Base-by-base conservation (phyloP, 257 asterid species). In the Apocynum venetum region DNA sequence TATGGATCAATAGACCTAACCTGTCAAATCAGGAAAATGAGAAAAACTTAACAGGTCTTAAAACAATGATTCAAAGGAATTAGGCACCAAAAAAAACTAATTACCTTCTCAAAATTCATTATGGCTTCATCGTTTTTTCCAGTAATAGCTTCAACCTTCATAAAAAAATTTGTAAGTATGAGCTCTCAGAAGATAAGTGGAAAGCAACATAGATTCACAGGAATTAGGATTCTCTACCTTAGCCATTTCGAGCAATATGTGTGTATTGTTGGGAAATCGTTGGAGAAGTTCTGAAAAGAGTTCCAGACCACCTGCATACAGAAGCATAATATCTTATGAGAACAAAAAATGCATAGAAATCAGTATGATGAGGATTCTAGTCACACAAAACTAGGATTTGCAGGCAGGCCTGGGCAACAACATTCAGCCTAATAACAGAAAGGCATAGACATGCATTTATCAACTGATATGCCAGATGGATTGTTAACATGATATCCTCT, bases 121-220 rank as follows among this genome's bases (percentile, higher is more conserved):
- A 96, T 86, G 82, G 99, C 99, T 87, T 91, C 99, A 69, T 96
- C 97, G 78, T 85, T 89, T 87, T 93, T 93, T 60, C 97, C 98
- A 82, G 80, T 89, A 76, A 91, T 79, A 76, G 97, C 97, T 90
- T 91, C 91, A 82, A 93, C 97, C 99, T 95, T 85, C 75, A 74
- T 66, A 25, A 75, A 41, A 60, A 71, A 14, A 36, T 11, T 46
- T 64, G 10, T 36, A 14, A 48, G 73, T 65, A 52, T 38, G 61
- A 64, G 38, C 19, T 6, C 35, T 44, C 15, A 11, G 15, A 40
- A 20, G 31, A 19, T 38, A 74, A 11, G 65, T 41, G 38, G 40
- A 43, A 48, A 57, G 47, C 40, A 60, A 51, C 63, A 63, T 5
- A 15, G 41, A 68, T 76, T 79, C 63, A 46, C 19, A 17, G 44